A percentile compares a stretch with the other conserved stretches of the same genome.
These are phyloP conservation scores for Saprolegnia diclina DNA, from an alignment of 352 stramenopile genomes.

Conservation along the genomic window DNA sequence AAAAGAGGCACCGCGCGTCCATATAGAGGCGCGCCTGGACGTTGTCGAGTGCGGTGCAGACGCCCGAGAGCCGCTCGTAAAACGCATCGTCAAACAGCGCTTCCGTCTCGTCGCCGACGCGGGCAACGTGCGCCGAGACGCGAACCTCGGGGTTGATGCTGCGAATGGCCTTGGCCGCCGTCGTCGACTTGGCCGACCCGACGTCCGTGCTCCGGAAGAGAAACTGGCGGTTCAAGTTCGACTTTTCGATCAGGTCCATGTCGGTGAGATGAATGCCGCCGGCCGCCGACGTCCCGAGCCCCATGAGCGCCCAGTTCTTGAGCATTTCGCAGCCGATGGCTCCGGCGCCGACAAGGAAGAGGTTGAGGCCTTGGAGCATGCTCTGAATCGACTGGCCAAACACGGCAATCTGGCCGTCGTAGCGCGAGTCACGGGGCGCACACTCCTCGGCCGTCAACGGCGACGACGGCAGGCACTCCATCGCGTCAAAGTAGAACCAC, in stretches of 20 bases:
- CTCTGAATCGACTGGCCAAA: conserved; percentile 78
- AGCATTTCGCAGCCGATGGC: conserved; percentile 99
- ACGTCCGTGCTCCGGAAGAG: conserved; percentile 98
- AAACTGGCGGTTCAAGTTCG: conserved; percentile 98
- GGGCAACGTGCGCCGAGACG: conserved; percentile 80
- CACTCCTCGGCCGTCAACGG: conserved; percentile 47
- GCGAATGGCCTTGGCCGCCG: conserved; percentile 87
- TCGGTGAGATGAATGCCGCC: conserved; percentile 95
- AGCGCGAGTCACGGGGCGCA: conserved; percentile 62
- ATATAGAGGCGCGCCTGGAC: conserved; percentile 98
- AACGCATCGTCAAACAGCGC: conserved; percentile 98
- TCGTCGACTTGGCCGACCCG: conserved; percentile 93
- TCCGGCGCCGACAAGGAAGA: conserved; percentile 98
- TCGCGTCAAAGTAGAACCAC: conserved; percentile 99
- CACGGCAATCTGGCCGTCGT: conserved; percentile 91
- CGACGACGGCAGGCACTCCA: conserved; percentile 92
- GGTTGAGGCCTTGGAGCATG: conserved; percentile 78
- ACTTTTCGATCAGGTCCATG: conserved; percentile 99
- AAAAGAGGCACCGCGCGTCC: conserved; percentile 95
- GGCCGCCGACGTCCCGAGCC: conserved; percentile 83
- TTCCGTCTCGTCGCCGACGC: conserved; percentile 93
- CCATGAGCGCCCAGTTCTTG: conserved; percentile 99
- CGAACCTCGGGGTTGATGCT: conserved; percentile 96
- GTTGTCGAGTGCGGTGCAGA: conserved; percentile 99
- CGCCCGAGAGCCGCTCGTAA: conserved; percentile 90